Conservation (phyloP, 192 early-diverging fungal species). For the Podochytrium sp. region DNA sequence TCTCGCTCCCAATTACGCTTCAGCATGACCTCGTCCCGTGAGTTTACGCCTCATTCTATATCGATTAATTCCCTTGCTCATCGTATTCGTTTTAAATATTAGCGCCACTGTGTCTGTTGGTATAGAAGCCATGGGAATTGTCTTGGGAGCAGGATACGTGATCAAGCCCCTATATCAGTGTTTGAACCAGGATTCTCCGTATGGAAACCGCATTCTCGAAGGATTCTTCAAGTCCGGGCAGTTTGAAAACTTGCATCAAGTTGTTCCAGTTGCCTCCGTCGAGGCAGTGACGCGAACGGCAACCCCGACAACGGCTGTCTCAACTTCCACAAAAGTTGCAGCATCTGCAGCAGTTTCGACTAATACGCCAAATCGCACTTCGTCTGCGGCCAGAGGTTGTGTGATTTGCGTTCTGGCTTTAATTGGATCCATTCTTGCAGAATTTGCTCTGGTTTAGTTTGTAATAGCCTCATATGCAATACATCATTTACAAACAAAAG, state of each 20-base stretch:
- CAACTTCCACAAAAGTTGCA: background rate
- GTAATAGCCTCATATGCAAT: too few relatives aligned
- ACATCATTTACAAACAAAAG: too few relatives aligned
- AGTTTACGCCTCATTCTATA: background rate
- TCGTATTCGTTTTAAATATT: background rate
- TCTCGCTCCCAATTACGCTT: background rate
- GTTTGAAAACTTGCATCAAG: background rate
- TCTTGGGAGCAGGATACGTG: background rate
- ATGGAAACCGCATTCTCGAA: background rate
- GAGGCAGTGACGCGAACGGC: background rate
- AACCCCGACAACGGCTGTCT: background rate
- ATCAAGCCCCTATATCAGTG: background rate
- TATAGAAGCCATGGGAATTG: background rate
- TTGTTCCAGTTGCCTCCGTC: background rate
- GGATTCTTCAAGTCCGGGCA: background rate
- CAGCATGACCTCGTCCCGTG: background rate
- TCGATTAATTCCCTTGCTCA: background rate
- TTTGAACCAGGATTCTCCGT: background rate
- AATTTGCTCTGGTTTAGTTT: too few relatives aligned
- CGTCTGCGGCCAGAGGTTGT: background rate
- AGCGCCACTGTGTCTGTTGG: constrained; percentile 1
- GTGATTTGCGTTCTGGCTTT: background rate
- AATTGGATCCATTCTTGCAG: background rate
- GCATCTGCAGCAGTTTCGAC: background rate
- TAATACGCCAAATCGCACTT: too few relatives aligned